These are phyloP conservation scores for Trametes polyzona DNA, from an alignment of 1,284 basidiomycete species.

Conservation along the genomic window DNA sequence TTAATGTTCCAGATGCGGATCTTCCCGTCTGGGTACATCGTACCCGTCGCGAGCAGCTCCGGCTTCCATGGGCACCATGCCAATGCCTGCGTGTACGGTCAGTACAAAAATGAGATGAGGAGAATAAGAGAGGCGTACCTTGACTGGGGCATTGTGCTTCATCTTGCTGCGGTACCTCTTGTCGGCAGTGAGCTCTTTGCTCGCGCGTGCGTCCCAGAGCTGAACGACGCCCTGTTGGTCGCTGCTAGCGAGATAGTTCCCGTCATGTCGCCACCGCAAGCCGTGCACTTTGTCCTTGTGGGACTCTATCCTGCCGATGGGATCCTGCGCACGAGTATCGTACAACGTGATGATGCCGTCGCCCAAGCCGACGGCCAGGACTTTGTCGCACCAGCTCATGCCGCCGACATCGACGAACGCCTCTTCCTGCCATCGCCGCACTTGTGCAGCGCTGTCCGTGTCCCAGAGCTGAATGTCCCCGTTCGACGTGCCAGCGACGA, in stretches of 20 bases:
- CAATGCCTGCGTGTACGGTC: conserved; percentile 50
- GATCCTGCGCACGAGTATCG: conserved; percentile 40
- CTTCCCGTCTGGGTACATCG: conserved; percentile 66
- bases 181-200: conserved; percentile 36
- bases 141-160: conserved; percentile 57
- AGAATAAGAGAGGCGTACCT: conserved; percentile 43
- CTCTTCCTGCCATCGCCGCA: conserved; percentile 41
- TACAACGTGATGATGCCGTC: conserved; percentile 44
- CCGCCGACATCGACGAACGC: conserved; percentile 43
- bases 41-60: conserved; percentile 69
- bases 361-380: conserved; percentile 46
- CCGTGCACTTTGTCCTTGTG: conserved; percentile 49
- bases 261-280: conserved; percentile 49
- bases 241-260: conserved; percentile 45
- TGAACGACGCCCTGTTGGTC: conserved; percentile 47
- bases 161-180: conserved; percentile 47
- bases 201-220: conserved; percentile 49
- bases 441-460: conserved; percentile 33
- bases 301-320: conserved; percentile 35
- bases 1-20: conserved; percentile 62
- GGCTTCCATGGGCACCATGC: conserved; percentile 81
- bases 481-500: conserved; percentile 44
- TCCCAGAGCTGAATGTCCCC: conserved; percentile 49
- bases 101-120: not conserved
- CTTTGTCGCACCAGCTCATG: conserved; percentile 44